A percentile compares a stretch with the other conserved stretches of the same genome.
Evolutionary conservation across 768 basidiomycete species (phyloP).

Genomic region (Amanita fuliginea): DNA sequence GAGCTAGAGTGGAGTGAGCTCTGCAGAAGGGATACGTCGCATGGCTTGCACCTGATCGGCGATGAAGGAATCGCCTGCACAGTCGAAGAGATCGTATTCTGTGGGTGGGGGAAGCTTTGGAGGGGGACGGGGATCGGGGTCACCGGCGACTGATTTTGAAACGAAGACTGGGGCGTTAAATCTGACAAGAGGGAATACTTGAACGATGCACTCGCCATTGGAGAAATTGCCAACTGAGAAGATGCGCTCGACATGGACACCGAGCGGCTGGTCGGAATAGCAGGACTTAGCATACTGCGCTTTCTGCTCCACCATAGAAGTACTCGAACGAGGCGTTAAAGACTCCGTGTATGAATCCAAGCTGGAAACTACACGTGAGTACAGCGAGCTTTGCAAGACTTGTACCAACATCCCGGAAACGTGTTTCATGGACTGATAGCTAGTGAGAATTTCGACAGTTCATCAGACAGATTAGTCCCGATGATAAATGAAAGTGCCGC

Average conservation of each 20-base stretch:
- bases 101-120: not conserved
- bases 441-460: constrained; percentile 70
- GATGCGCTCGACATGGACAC: constrained; percentile 20
- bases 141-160: constrained; percentile 44
- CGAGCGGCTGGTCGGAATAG: constrained; percentile 25
- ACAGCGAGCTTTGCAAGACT: constrained; percentile 84
- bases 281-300: constrained; percentile 20
- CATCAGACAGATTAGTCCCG: constrained; percentile 83
- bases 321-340: constrained; percentile 49
- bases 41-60: constrained; percentile 18
- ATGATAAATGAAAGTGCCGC: constrained; percentile 86
- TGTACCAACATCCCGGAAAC: constrained; percentile 83
- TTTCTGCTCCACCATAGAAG: constrained; percentile 43
- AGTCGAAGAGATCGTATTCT: too few species aligned
- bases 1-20: constrained; percentile 1
- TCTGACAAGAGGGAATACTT: constrained; percentile 61
- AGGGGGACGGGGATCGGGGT: constrained; percentile 16
- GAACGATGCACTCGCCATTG: constrained; percentile 8
- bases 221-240: not conserved
- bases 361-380: constrained; percentile 81
- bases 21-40: not conserved
- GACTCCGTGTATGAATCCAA: constrained; percentile 46
- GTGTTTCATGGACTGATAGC: constrained; percentile 76
- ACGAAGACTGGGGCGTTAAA: constrained; percentile 80
- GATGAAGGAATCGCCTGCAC: constrained; percentile 9